Conservation (phyloP, 2,329 filamentous ascomycete species). For the Penicillium sp. region DNA sequence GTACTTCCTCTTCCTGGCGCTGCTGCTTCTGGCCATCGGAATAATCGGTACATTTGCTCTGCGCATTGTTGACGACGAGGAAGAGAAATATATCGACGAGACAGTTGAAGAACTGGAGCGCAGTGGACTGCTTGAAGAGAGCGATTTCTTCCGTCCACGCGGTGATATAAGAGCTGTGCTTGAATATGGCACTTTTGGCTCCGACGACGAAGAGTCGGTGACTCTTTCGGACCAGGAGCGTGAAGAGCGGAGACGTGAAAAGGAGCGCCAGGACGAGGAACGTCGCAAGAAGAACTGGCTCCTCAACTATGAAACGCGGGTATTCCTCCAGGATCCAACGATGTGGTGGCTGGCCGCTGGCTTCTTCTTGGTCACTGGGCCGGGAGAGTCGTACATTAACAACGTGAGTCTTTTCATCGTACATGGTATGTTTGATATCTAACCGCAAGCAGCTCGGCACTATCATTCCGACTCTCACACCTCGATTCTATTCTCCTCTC, state of each 20-base stretch:
- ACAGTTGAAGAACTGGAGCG: conserved; percentile 88
- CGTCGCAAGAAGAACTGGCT: conserved; percentile 81
- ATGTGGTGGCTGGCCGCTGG: conserved; percentile 94
- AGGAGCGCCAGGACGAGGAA: conserved; percentile 53
- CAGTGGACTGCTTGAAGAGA: conserved; percentile 72
- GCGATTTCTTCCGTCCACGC: conserved; percentile 65
- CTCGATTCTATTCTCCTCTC: conserved; percentile 54
- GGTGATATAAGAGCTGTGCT: conserved; percentile 41
- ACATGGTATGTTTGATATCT: neutral
- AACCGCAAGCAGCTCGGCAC: conserved; percentile 63
- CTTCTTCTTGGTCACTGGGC: conserved; percentile 90
- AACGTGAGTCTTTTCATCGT: conserved; percentile 53
- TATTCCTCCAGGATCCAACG: conserved; percentile 81
- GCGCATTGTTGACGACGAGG: conserved; percentile 76
- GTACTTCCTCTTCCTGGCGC: conserved; percentile 82
- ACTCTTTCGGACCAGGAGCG: conserved; percentile 43
- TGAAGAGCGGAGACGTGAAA: conserved; percentile 39
- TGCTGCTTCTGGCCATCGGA: conserved; percentile 69
- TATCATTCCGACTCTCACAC: conserved; percentile 81
- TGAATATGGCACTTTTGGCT: conserved; percentile 44
- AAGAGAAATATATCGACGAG: conserved; percentile 75
- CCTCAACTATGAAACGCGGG: conserved; percentile 83
- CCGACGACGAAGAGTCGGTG: conserved; percentile 35
- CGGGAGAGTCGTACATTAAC: conserved; percentile 97
- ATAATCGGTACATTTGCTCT: conserved; percentile 71